Base-by-base conservation (phyloP, 257 asterid species). In the Solanum sejunctum region DNA sequence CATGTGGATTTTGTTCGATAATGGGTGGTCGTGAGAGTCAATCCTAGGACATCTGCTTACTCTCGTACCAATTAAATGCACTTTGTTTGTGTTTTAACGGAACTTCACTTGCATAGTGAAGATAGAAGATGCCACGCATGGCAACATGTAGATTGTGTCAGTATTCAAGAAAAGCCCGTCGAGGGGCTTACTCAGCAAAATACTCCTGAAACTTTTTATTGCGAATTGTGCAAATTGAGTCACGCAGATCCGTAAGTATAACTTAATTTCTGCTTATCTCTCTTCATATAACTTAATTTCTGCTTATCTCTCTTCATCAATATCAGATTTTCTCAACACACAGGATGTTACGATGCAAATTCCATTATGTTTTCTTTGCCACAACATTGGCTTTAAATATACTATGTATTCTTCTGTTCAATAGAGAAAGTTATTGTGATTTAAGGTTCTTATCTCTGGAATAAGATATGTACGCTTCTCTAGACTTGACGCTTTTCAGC, bases 211-310 rank as follows among this genome's bases (percentile, higher is more conserved):
- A 85, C 80, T 56, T 97, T 97, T 91, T 94, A 90, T 90, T 94
- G 99, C 88, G 98, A 95, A 87, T 87, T 93, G 55, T 97, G 99
- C 86, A 93, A 99, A 89, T 89, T 97, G 86, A 92, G 77, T 83
- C 92, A 93, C 18, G 97, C 98, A 80, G 99, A 97, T 83, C 99
- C 99, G 98, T 95, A 92, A 93, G 99, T 92, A 85, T 67, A 88
- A 49, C 56, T 55, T 85, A 36, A 15, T 86, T 58, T 83, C 18
- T 21, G 11, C 5, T 66, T 43, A 26, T 20, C 85, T 83, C 18
- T 7, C 26, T 41, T 63, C 61, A 57, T 61, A 85, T 67, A 88
- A 49, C 56, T 55, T 85, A 36, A 15, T 86, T 58, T 83, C 18
- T 21, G 11, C 5, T 66, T 43, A 26, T 20, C 85, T 83, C 18